Percentiles rank a stretch among this genome's conserved stretches.
Evolutionary conservation across 2,329 filamentous ascomycete species (phyloP).

Genomic region (Paraphoma chrysanthemicola): DNA sequence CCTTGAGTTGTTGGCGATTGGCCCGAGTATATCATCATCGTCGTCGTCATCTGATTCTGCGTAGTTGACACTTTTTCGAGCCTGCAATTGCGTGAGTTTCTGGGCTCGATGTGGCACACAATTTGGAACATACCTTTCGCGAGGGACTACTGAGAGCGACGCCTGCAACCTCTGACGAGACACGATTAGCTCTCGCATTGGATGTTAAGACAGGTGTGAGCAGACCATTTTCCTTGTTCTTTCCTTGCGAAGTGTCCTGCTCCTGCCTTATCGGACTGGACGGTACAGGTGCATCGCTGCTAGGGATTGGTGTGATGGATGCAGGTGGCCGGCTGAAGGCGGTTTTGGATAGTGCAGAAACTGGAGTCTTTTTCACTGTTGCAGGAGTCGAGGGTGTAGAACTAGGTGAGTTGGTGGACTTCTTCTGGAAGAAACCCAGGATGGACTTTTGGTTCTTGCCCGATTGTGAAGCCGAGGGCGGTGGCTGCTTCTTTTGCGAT

Average conservation of each 20-base stretch:
- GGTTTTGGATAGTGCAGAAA: constrained; percentile 36
- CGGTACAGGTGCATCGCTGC: constrained; percentile 76
- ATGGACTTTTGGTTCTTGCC: constrained; percentile 74
- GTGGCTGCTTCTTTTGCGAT: constrained; percentile 55
- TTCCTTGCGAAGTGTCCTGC: constrained; percentile 51
- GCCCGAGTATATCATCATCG: constrained; percentile 72
- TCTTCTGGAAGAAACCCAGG: constrained; percentile 78
- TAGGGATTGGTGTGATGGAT: constrained; percentile 75
- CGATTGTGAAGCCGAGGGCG: constrained; percentile 54
- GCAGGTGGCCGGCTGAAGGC: constrained; percentile 39
- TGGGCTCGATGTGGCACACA: background rate
- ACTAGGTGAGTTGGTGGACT: constrained; percentile 57
- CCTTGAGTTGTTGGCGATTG: constrained; percentile 55
- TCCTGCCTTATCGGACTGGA: constrained; percentile 73
- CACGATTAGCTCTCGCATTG: constrained; percentile 52
- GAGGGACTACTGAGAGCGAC: constrained; percentile 73
- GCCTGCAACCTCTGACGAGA: constrained; percentile 51
- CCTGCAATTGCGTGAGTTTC: constrained; percentile 48
- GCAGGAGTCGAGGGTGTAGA: constrained; percentile 42
- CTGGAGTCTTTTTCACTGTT: constrained; percentile 32
- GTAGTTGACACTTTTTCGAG: constrained; percentile 76
- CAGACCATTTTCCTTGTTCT: constrained; percentile 63
- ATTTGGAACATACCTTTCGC: constrained; percentile 68
- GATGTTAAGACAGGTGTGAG: constrained; percentile 49
- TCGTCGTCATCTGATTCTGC: constrained; percentile 80